Evolutionary conservation across 306 rosid genomes (phyloP).

Genomic region (Vicia faba): DNA sequence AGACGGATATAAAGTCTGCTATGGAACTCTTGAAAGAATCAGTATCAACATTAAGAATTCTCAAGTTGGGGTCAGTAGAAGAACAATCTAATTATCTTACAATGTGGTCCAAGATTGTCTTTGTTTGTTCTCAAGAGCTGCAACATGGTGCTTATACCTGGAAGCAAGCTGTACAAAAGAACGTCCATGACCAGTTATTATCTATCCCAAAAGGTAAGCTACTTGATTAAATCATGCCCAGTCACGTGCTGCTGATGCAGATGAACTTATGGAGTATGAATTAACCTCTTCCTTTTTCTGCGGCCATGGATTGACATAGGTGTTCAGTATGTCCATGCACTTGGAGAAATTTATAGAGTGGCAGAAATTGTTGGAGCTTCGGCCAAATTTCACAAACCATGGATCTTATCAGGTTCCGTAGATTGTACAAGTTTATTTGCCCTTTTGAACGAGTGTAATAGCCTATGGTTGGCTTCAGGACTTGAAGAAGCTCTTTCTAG

Average conservation of each 20-base stretch:
- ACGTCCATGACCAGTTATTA: slow-evolving; percentile 56
- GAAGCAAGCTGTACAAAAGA: slow-evolving; percentile 62
- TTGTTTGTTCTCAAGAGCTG: slow-evolving; percentile 71
- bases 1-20: slow-evolving; percentile 66
- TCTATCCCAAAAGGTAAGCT: slow-evolving; percentile 67
- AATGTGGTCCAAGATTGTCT: slow-evolving; percentile 64
- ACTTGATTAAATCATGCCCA: slow-evolving; percentile 33
- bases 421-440: slow-evolving; percentile 49
- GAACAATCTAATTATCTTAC: slow-evolving; percentile 69
- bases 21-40: slow-evolving; percentile 71
- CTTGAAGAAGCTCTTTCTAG: slow-evolving; percentile 69
- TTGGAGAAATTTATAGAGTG: slow-evolving; percentile 86
- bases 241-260: slow-evolving; percentile 27
- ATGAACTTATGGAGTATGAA: slow-evolving; percentile 27
- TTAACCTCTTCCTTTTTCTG: slow-evolving; percentile 27
- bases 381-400: slow-evolving; percentile 67
- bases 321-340: slow-evolving; percentile 61
- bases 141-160: slow-evolving; percentile 78
- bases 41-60: slow-evolving; percentile 58
- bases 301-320: slow-evolving; percentile 53
- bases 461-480: slow-evolving; percentile 78
- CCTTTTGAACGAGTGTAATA: slow-evolving; percentile 61
- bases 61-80: slow-evolving; percentile 65
- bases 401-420: slow-evolving; percentile 56
- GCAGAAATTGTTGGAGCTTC: slow-evolving; percentile 70